These are phyloP conservation scores for Jamesozyma piceae DNA, from an alignment of 805 yeast genomes.

Conservation along the genomic window DNA sequence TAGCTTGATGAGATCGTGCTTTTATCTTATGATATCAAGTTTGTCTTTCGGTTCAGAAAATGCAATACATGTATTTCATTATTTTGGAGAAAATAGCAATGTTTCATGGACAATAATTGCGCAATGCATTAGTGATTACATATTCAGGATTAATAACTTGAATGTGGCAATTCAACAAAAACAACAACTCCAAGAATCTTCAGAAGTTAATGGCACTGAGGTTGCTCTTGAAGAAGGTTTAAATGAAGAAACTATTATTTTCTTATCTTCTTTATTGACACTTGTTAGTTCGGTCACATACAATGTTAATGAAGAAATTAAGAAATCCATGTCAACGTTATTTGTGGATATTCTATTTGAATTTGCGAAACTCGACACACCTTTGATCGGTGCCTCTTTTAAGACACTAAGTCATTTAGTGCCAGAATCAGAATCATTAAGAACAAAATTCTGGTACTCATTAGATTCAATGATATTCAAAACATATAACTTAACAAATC, in stretches of 20 bases:
- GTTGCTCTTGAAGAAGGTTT: slow-evolving; percentile 45
- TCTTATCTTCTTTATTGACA: slow-evolving; percentile 64
- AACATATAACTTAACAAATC: slow-evolving; percentile 18
- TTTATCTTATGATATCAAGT: slow-evolving; percentile 69
- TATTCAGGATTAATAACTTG: slow-evolving; percentile 34
- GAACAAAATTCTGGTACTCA: slow-evolving; percentile 53
- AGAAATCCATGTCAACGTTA: slow-evolving; percentile 13
- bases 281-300: slow-evolving; percentile 47
- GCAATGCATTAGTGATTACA: slow-evolving; percentile 45
- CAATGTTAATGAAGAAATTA: slow-evolving; percentile 21
- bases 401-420: slow-evolving; percentile 51
- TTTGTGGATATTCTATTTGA: slow-evolving; percentile 35
- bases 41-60: slow-evolving; percentile 52
- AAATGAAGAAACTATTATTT: slow-evolving; percentile 71
- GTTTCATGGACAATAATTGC: slow-evolving; percentile 50
- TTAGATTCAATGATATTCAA: slow-evolving; percentile 63
- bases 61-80: slow-evolving; percentile 43
- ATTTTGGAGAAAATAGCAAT: slow-evolving; percentile 32
- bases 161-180: slow-evolving; percentile 21
- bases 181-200: slow-evolving; percentile 22
- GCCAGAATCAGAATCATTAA: slow-evolving; percentile 34
- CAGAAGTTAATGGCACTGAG: slow-evolving; percentile 20
- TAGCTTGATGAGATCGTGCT: slow-evolving; percentile 73
- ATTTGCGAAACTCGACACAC: slow-evolving; percentile 38
- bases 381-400: slow-evolving; percentile 46